Conservation (phyloP, 2,329 filamentous ascomycete species). For the Conoideocrella luteorostrata region DNA sequence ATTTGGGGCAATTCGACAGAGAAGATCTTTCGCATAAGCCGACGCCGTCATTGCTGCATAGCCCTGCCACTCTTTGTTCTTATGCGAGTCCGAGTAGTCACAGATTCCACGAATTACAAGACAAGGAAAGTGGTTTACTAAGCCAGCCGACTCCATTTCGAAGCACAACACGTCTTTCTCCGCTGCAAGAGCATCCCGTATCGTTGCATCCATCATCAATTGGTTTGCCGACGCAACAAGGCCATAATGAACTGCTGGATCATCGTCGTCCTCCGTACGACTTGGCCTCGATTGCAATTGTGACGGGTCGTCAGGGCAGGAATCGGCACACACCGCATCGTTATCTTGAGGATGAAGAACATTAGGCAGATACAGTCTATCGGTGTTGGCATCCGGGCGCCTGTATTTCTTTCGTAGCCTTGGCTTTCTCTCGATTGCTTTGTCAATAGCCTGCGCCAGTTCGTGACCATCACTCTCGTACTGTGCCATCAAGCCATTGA, state of each 20-base stretch:
- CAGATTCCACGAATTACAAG: slow-evolving; percentile 28
- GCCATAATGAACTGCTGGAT: slow-evolving; percentile 16
- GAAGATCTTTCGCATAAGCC: slow-evolving; percentile 21
- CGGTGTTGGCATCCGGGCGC: slow-evolving; percentile 4
- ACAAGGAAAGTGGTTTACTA: slow-evolving; percentile 23
- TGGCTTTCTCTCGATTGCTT: neutral
- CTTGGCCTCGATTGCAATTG: neutral
- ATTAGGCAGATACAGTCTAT: slow-evolving; percentile 6
- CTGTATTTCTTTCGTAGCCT: slow-evolving; percentile 1
- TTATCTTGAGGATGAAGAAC: slow-evolving; percentile 4
- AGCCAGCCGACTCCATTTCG: slow-evolving; percentile 25
- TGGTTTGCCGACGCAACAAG: slow-evolving; percentile 5
- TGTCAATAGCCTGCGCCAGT: slow-evolving; percentile 1
- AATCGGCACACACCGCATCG: neutral
- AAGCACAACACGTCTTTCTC: slow-evolving; percentile 8
- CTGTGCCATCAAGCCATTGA: neutral
- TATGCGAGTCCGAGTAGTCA: slow-evolving; percentile 29
- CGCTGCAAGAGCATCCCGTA: slow-evolving; percentile 17
- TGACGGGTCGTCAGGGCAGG: neutral
- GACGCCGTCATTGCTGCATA: slow-evolving; percentile 22
- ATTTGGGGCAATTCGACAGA: slow-evolving; percentile 11
- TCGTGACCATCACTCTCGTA: slow-evolving; percentile 10
- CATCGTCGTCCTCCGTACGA: neutral
- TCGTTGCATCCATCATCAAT: neutral
- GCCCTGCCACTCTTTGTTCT: no score